Conservation (phyloP, 2,329 filamentous ascomycete species). For the Stachybotrys echinatus region DNA sequence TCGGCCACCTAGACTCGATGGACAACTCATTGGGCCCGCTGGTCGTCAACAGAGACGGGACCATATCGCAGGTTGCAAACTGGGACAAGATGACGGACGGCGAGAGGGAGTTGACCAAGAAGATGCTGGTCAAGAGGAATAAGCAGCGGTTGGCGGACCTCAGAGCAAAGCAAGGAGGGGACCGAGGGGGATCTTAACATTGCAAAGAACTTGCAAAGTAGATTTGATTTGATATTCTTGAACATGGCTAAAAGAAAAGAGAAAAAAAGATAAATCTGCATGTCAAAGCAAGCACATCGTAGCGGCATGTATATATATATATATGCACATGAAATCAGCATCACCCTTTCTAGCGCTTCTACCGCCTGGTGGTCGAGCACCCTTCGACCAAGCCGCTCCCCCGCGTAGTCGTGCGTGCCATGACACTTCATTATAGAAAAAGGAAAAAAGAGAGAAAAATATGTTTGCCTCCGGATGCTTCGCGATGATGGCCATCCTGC, state of each 20-base stretch:
- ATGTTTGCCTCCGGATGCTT: not conserved
- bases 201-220: too few relatives aligned
- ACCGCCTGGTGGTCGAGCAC: too few relatives aligned
- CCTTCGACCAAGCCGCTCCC: too few relatives aligned
- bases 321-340: not conserved
- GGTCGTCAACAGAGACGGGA: slow-evolving; percentile 69
- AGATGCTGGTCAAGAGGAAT: slow-evolving; percentile 65
- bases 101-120: slow-evolving; percentile 62
- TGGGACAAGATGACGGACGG: slow-evolving; percentile 67
- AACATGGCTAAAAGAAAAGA: too few relatives aligned
- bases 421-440: too few relatives aligned
- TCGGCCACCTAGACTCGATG: slow-evolving; percentile 66
- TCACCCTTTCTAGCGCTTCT: not conserved
- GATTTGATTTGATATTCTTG: too few relatives aligned
- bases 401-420: too few relatives aligned
- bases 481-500: not conserved
- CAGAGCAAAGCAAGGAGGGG: slow-evolving; percentile 12
- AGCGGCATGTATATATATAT: not conserved
- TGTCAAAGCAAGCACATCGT: not conserved
- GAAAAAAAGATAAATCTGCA: too few relatives aligned
- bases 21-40: slow-evolving; percentile 63
- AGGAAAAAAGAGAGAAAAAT: too few relatives aligned
- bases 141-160: slow-evolving; percentile 54
- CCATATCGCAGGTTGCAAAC: slow-evolving; percentile 65
- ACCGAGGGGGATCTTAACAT: too few relatives aligned